Conservation (phyloP, 23 red algal genomes). For the Gracilaria domingensis region DNA sequence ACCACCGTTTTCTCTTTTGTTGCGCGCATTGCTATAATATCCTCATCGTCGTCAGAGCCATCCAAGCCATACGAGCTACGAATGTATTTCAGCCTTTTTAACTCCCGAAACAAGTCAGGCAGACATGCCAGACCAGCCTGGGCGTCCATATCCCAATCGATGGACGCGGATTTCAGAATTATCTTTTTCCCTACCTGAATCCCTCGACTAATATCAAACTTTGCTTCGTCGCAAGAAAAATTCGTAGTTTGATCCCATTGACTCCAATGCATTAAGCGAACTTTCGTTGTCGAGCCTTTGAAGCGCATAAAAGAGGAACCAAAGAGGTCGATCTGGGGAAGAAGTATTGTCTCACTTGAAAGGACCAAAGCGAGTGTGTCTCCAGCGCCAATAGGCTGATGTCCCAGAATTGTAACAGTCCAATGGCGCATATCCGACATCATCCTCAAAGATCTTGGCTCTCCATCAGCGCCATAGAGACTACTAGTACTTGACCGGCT, state of each 20-base stretch:
- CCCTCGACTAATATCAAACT: slow-evolving; percentile 48
- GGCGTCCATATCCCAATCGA: slow-evolving; percentile 75
- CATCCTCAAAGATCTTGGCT: slow-evolving; percentile 37
- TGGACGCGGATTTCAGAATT: slow-evolving; percentile 26
- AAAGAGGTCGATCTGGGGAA: slow-evolving; percentile 49
- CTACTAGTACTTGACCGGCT: slow-evolving; percentile 48
- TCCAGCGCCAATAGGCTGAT: slow-evolving; percentile 56
- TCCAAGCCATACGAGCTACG: not conserved
- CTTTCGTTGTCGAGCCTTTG: slow-evolving; percentile 26
- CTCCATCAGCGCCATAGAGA: slow-evolving; percentile 38
- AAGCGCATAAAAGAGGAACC: slow-evolving; percentile 36
- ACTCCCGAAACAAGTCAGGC: slow-evolving; percentile 43
- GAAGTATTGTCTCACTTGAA: slow-evolving; percentile 47
- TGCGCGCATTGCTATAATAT: not conserved
- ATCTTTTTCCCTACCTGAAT: slow-evolving; percentile 45
- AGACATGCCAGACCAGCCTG: slow-evolving; percentile 60
- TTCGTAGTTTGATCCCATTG: slow-evolving; percentile 70
- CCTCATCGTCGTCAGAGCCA: not conserved
- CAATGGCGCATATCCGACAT: slow-evolving; percentile 71
- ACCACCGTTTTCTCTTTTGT: too few species aligned
- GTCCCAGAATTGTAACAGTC: slow-evolving; percentile 48
- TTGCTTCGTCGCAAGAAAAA: slow-evolving; percentile 61
- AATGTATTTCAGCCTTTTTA: slow-evolving; percentile 23
- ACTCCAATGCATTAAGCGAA: slow-evolving; percentile 62
- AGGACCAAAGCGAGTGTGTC: slow-evolving; percentile 67